phyloP scores from a whole-genome alignment of 495 filamentous ascomycete genomes.

The Xylaria scruposa region DNA sequence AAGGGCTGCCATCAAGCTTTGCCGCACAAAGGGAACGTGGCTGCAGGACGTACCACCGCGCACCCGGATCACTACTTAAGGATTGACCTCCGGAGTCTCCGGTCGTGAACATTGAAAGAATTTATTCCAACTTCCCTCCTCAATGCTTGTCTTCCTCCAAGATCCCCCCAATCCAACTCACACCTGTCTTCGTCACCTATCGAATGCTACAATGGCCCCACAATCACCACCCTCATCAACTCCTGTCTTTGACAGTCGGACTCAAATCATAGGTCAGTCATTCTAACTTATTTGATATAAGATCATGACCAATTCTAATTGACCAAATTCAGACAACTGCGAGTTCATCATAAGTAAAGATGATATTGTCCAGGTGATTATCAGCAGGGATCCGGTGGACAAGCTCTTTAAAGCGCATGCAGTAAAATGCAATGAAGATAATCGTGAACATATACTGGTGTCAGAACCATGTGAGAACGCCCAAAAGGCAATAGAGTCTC shows the following conservation, averaged over 20 bases:
- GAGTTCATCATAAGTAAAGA: conserved; percentile 42
- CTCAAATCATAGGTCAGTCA: conserved; percentile 37
- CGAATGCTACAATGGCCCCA: neutral
- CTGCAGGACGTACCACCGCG: conserved; percentile 11
- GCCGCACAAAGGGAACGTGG: conserved; percentile 16
- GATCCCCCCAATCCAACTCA: neutral
- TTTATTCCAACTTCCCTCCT: neutral
- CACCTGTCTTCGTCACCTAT: neutral
- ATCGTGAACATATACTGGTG: conserved; percentile 43
- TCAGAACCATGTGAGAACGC: conserved; percentile 33
- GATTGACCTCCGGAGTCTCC: neutral
- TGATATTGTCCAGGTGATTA: conserved; percentile 42
- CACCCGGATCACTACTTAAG: conserved; percentile 4
- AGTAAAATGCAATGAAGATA: conserved; percentile 36
- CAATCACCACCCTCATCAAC: conserved; percentile 6
- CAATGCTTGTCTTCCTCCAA: conserved; percentile 25
- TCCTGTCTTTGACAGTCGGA: conserved; percentile 22
- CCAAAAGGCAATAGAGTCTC: conserved; percentile 35
- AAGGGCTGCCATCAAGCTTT: neutral
- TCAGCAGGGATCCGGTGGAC: conserved; percentile 40
- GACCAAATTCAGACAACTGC: conserved; percentile 45
- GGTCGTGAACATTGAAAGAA: conserved; percentile 6
- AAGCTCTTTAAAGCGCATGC: conserved; percentile 44
- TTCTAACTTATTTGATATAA: conserved; percentile 6
- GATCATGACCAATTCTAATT: conserved; percentile 18